Conservation (phyloP, 495 filamentous ascomycete genomes). For the Podospora pseudopauciseta region DNA sequence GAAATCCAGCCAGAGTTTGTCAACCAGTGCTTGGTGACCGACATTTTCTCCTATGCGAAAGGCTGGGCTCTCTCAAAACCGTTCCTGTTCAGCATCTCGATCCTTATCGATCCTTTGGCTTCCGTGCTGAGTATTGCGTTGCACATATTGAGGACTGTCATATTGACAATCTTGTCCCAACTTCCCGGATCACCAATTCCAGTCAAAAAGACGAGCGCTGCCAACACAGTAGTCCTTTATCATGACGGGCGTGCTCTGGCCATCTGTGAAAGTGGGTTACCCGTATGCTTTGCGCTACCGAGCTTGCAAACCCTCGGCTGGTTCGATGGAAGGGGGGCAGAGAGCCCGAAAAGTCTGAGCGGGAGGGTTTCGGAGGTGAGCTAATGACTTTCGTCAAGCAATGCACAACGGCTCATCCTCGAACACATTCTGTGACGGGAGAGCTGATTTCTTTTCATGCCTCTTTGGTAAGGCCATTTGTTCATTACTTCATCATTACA, state of each 20-base stretch:
- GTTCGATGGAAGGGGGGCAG: conserved; percentile 51
- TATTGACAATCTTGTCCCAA: conserved; percentile 21
- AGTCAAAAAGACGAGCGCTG: conserved; percentile 61
- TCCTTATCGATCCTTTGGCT: conserved; percentile 2
- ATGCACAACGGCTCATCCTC: conserved; percentile 67
- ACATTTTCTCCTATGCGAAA: conserved; percentile 53
- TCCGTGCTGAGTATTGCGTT: neutral
- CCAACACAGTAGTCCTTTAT: conserved; percentile 59
- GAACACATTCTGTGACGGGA: conserved; percentile 54
- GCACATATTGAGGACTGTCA: neutral
- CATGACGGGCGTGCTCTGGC: conserved; percentile 64
- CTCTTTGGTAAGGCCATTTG: conserved; percentile 56
- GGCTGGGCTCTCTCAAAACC: conserved; percentile 31
- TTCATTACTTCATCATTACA: conserved; percentile 61
- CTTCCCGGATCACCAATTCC: conserved; percentile 47
- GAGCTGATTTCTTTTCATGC: conserved; percentile 64
- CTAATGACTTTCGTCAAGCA: conserved; percentile 56
- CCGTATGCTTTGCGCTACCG: conserved; percentile 59
- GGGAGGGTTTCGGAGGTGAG: conserved; percentile 55
- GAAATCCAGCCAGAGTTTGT: conserved; percentile 54
- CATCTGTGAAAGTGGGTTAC: conserved; percentile 64
- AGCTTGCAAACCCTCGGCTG: conserved; percentile 61
- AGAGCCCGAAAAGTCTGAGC: conserved; percentile 34
- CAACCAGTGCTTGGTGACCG: conserved; percentile 62
- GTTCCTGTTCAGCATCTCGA: conserved; percentile 11